These are phyloP conservation scores for Eucalyptus paniculata DNA, from an alignment of 345 rosid species.

Conservation along the genomic window DNA sequence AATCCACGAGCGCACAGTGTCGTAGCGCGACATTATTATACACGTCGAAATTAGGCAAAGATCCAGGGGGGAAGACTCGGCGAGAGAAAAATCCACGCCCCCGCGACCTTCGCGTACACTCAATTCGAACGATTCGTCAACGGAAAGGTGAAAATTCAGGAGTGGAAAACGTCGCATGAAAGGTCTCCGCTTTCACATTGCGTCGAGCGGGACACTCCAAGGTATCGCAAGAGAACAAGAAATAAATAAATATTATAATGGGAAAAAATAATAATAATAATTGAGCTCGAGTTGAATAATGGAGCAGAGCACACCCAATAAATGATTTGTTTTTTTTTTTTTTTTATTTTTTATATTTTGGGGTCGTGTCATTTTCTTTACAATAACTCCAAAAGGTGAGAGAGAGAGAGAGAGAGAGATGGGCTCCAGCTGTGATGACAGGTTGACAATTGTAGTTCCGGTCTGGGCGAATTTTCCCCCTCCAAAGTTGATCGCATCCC, in stretches of 20 bases:
- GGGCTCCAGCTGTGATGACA: constrained; percentile 1
- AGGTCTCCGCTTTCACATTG: neutral
- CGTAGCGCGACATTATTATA: neutral
- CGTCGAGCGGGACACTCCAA: neutral
- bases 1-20: neutral
- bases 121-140: neutral
- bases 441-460: neutral
- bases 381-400: neutral
- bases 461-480: neutral
- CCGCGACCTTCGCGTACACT: neutral
- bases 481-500: neutral
- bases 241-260: neutral
- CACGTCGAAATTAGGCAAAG: neutral
- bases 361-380: neutral
- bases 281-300: neutral
- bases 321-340: neutral
- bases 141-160: neutral
- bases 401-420: neutral
- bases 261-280: neutral
- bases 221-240: neutral
- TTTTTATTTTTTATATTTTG: neutral
- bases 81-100: neutral
- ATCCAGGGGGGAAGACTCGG: neutral
- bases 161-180: neutral
- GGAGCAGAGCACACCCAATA: neutral